Evolutionary conservation across 345 rosid genomes (phyloP).

Genomic region (Gossypium turneri): DNA sequence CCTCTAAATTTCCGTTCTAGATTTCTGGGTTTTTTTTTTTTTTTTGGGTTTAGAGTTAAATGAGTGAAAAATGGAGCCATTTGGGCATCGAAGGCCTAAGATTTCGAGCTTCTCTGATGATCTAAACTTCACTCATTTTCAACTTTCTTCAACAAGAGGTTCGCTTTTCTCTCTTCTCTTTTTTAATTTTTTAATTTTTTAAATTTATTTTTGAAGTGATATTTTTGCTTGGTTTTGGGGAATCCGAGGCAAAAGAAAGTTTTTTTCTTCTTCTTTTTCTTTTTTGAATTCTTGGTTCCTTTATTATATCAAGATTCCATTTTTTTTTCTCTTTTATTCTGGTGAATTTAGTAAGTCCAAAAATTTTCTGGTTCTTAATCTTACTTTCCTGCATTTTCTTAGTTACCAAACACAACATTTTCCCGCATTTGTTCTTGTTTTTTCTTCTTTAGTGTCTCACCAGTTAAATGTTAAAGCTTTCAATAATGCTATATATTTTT

Average conservation of each 20-base stretch:
- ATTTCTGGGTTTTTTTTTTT: no score
- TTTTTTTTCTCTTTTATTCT: background rate
- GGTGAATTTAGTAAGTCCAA: background rate
- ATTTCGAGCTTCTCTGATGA: no score
- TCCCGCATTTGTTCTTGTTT: background rate
- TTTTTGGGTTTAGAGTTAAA: no score
- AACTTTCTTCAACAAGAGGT: conserved; percentile 32
- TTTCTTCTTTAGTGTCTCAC: background rate
- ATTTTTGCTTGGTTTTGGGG: conserved; percentile 22
- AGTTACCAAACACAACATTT: conserved; percentile 14
- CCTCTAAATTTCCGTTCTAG: no score
- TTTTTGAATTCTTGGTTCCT: background rate
- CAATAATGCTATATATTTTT: background rate
- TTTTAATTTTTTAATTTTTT: background rate
- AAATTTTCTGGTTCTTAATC: background rate
- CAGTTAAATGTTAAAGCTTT: background rate
- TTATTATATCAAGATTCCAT: background rate
- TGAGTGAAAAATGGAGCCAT: no score
- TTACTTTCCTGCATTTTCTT: conserved; percentile 11
- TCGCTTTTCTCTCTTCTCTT: conserved; percentile 1
- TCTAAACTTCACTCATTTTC: no score
- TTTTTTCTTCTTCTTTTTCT: background rate
- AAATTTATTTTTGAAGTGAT: background rate
- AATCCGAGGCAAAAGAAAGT: conserved; percentile 9
- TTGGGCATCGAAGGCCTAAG: no score